A percentile compares a stretch with the other conserved stretches of the same genome.
Evolutionary conservation across 2,329 filamentous ascomycete genomes (phyloP).

Genomic region (Tolypocladium pustulatum): DNA sequence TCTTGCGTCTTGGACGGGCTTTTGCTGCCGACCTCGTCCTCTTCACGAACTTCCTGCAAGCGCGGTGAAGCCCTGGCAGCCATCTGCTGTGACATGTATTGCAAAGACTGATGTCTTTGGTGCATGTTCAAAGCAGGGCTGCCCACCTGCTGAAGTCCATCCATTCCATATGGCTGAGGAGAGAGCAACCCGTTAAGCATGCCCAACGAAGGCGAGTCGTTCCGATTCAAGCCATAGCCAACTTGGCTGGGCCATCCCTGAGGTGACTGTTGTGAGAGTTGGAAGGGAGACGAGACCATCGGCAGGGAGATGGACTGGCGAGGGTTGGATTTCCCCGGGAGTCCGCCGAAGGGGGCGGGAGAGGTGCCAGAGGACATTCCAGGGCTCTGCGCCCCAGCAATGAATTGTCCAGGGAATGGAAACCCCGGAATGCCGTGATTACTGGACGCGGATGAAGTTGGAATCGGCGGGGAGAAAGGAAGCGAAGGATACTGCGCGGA

Average conservation of each 20-base stretch:
- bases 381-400: constrained; percentile 52
- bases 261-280: constrained; percentile 51
- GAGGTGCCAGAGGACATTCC: constrained; percentile 57
- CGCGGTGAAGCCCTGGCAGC: constrained; percentile 47
- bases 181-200: constrained; percentile 48
- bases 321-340: constrained; percentile 51
- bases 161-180: constrained; percentile 49
- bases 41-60: constrained; percentile 64
- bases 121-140: constrained; percentile 35
- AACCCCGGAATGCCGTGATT: constrained; percentile 46
- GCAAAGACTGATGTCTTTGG: constrained; percentile 48
- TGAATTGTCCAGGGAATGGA: constrained; percentile 48
- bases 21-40: constrained; percentile 46
- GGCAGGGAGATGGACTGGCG: constrained; percentile 63
- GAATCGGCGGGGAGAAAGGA: constrained; percentile 75
- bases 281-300: constrained; percentile 54
- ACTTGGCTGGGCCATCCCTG: constrained; percentile 48
- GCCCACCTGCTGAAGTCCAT: constrained; percentile 32
- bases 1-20: constrained; percentile 46
- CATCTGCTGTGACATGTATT: constrained; percentile 45
- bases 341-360: constrained; percentile 56
- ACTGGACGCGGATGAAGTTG: constrained; percentile 67
- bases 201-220: constrained; percentile 53
- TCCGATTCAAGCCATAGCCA: constrained; percentile 41
- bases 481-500: constrained; percentile 67